phyloP scores from a whole-genome alignment of 2,329 filamentous ascomycete species.

The Clonostachys rosea region DNA sequence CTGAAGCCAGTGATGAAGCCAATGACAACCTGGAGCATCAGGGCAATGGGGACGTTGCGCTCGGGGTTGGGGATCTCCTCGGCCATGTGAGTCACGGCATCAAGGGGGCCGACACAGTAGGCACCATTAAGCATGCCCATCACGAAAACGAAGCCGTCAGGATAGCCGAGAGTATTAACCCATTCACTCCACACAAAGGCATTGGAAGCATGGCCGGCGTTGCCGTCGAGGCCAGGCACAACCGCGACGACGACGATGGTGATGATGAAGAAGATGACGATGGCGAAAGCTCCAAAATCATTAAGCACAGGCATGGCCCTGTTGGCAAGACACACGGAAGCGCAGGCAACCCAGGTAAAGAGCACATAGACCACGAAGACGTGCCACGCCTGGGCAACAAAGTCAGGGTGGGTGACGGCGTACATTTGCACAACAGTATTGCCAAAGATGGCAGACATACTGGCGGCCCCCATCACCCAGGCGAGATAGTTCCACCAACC shows the following conservation, averaged over 20 bases:
- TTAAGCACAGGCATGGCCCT: slow-evolving; percentile 45
- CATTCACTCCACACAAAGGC: slow-evolving; percentile 34
- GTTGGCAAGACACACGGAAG: slow-evolving; percentile 47
- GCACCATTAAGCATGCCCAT: slow-evolving; percentile 56
- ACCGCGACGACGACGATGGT: slow-evolving; percentile 50
- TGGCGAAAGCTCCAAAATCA: slow-evolving; percentile 44
- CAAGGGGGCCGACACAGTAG: slow-evolving; percentile 62
- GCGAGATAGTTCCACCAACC: slow-evolving; percentile 41
- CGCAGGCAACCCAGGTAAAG: slow-evolving; percentile 30
- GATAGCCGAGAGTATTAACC: slow-evolving; percentile 30
- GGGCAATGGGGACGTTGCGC: slow-evolving; percentile 47
- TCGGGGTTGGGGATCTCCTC: slow-evolving; percentile 56
- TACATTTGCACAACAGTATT: slow-evolving; percentile 38
- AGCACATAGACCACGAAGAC: slow-evolving; percentile 35
- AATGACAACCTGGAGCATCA: slow-evolving; percentile 43
- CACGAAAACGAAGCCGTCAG: slow-evolving; percentile 33
- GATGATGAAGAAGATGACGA: slow-evolving; percentile 47
- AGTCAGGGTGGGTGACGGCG: slow-evolving; percentile 29
- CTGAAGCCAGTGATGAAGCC: slow-evolving; percentile 47
- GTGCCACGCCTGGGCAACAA: slow-evolving; percentile 30
- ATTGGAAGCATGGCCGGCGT: slow-evolving; percentile 19
- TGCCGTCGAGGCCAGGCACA: slow-evolving; percentile 33
- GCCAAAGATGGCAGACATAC: slow-evolving; percentile 32
- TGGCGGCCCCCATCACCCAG: slow-evolving; percentile 30
- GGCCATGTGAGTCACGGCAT: slow-evolving; percentile 59